Evolutionary conservation across 2,329 filamentous ascomycete genomes (phyloP), one percentile per base, ranked within the genome.

Genomic region (Neofusicoccum kwambonambiense): DNA sequence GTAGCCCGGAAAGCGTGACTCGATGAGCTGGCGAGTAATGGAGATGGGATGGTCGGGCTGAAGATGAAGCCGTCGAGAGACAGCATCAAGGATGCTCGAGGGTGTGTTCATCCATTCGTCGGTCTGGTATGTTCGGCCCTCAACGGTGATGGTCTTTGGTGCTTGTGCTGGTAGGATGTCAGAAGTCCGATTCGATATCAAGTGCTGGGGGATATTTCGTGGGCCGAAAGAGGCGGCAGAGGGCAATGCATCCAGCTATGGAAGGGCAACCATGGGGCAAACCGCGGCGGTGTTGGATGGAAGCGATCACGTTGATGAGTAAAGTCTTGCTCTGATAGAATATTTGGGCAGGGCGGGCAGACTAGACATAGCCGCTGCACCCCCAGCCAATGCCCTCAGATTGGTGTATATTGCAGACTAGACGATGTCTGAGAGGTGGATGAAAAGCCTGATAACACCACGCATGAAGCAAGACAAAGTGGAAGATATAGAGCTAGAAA

Each of bases 11-110:
- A 98, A 99, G 67, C 90, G 89, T 63, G 91, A 92, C 80, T 98
- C 91, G 74, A 99, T 96, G 67, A 99, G 89, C 72, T 93, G 87
- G 44, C 95, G 89, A 11, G 95, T 98, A 72, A 98, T 96, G 70
- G 87, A 87, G 41, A 99, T 84, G 27, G 95, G 95, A 74, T 99
- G 95, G 77, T 97, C 89, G 67, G 89, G 86, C 74, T 95, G 88
- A n/a, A 96, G 85, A 78, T 99, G 95, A n/a, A 99, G 84, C 63
- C 86, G 88, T 67, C 92, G 90, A 52, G 88, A 84, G 54, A 96
- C 85, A 64, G 91, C 87, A 22, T 87, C 82, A 54, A 93, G 80
- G 68, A 99, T 93, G 64, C 89, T 90, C 31, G 85, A 72, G 3
- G 94, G 89, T 13, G 91, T 84, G 78, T 99, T 99, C 78, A 90